Evolutionary conservation across 2,329 filamentous ascomycete genomes (phyloP).

Genomic region (Cercospora berteroae): DNA sequence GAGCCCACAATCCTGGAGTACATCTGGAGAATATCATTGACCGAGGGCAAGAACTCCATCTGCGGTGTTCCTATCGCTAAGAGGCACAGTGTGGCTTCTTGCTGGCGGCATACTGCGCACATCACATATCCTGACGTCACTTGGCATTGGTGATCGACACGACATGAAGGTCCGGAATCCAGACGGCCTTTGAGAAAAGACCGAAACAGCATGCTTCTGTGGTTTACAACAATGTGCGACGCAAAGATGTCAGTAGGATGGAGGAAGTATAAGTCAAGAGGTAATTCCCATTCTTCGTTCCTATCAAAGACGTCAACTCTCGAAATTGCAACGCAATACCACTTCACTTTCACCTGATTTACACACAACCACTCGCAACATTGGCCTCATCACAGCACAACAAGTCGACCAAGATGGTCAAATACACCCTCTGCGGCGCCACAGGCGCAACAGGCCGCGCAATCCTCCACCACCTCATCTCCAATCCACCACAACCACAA

Average conservation of each 20-base stretch:
- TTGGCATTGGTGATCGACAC: neutral
- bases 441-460: conserved; percentile 3
- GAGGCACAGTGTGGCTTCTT: neutral
- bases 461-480: neutral
- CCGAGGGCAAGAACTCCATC: neutral
- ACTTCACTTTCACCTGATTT: neutral
- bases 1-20: too few relatives aligned
- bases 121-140: neutral
- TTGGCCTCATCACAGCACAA: neutral
- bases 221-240: neutral
- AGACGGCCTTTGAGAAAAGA: neutral
- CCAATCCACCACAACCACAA: neutral
- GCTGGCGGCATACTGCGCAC: neutral
- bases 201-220: neutral
- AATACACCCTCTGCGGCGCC: conserved; percentile 2
- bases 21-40: neutral
- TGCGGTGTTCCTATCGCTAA: neutral
- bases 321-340: neutral
- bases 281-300: neutral
- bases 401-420: neutral
- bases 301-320: neutral
- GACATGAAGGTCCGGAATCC: neutral
- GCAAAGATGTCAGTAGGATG: too few relatives aligned
- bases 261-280: neutral
- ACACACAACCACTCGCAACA: neutral